Percentiles rank a stretch among this genome's conserved stretches.
These are phyloP conservation scores for Flaveria trinervia DNA, from an alignment of 129 eudicot species.

Conservation along the genomic window DNA sequence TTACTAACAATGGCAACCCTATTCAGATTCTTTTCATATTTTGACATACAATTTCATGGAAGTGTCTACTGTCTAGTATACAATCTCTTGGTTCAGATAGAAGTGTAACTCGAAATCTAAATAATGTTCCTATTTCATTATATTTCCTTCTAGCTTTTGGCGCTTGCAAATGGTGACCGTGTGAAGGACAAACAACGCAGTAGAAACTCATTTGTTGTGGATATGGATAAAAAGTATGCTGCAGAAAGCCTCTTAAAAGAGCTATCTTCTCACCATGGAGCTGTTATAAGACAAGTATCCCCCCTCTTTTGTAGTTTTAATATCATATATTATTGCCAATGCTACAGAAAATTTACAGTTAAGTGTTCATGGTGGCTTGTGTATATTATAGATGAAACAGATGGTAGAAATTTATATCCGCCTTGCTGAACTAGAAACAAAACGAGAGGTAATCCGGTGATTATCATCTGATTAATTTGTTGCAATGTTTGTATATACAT, in stretches of 20 bases:
- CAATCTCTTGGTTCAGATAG: conserved; percentile 17
- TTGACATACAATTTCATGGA: not conserved
- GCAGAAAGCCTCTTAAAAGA: conserved; percentile 87
- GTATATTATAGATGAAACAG: conserved; percentile 71
- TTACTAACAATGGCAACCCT: not conserved
- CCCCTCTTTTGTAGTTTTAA: not conserved
- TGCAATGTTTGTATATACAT: not conserved
- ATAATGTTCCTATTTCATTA: not conserved
- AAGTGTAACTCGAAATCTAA: not conserved
- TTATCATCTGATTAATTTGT: conserved; percentile 10
- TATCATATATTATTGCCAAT: not conserved
- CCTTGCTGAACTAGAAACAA: conserved; percentile 96
- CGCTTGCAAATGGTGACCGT: conserved; percentile 96
- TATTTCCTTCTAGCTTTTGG: conserved; percentile 64
- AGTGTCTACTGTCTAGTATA: not conserved
- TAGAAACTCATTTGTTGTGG: conserved; percentile 92
- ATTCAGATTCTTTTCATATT: not conserved
- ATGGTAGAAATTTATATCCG: conserved; percentile 92
- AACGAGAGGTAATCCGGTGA: conserved; percentile 64
- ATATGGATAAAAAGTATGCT: conserved; percentile 92
- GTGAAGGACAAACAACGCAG: conserved; percentile 97
- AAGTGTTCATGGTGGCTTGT: conserved; percentile 26
- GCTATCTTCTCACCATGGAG: conserved; percentile 71
- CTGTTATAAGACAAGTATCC: conserved; percentile 75
- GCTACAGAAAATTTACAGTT: not conserved